Evolutionary conservation across 805 yeast species (phyloP), one percentile per base, ranked within the genome.

Genomic region (Suhomyces sp.): DNA sequence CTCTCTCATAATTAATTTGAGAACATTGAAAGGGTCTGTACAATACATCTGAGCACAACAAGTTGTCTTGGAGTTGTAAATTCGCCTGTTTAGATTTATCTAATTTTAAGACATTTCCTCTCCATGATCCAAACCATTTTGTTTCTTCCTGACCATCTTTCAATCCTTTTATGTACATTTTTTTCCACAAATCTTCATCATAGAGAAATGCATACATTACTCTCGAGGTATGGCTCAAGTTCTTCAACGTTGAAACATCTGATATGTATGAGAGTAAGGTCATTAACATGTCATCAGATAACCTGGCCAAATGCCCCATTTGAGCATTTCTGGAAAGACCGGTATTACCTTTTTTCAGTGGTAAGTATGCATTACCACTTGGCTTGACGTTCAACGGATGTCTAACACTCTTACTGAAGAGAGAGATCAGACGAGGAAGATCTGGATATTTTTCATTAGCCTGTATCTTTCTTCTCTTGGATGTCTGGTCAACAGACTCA

Each of bases 1-100:
- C 49, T 17, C 58, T 51, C 4, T 54, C 46, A 54, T 84, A 85
- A 50, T 83, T 72, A 13, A 86, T 68, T 43, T 81, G 83, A 1
- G 95, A 71, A 44, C 93, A 81, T 51, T 86, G 93, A 50, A 75
- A 88, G 3, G 96, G 96, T 33, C 93, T 69, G 55, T 81, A 88
- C 10, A 90, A 57, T n/a, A 76, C 46, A 52, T 88, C 96, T 0
- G 95, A 83, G 53, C 82, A 86, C 3, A 88, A 48, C 20, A 77
- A 48, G 40, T 72, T 72, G 18, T 63, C 72, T 0, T 66, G 62
- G 16, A 79, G 58, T 39, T 71, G 70, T 6, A 80, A 46, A 11
- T 77, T 72, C 19, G 77, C 81, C 19, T 54, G 55, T 9, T 60
- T 36, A 6, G 46, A 50, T 4, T 33, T 40, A 5, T 60, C 49